Evolutionary conservation across 495 filamentous ascomycete species (phyloP).

Genomic region (Sabuloglossum arenarium): DNA sequence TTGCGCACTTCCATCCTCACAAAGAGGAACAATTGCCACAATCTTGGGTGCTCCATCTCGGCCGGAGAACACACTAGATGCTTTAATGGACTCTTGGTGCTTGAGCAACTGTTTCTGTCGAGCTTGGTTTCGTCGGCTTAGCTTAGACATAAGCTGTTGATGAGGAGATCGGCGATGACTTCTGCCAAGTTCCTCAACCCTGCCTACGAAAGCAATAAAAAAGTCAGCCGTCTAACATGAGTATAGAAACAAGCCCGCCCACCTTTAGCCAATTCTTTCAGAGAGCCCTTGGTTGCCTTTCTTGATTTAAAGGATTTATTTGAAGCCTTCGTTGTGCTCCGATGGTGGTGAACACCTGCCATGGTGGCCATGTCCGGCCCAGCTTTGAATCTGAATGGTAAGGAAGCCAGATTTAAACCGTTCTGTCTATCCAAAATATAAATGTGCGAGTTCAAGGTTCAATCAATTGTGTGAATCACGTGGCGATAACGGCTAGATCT

Average conservation of each 20-base stretch:
- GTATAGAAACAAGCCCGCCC: conserved; percentile 5
- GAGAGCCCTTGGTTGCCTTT: conserved; percentile 67
- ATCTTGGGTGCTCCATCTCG: conserved; percentile 72
- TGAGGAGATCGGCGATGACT: conserved; percentile 68
- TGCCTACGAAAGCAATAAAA: conserved; percentile 22
- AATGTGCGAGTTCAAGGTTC: neutral
- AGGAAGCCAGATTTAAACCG: conserved; percentile 42
- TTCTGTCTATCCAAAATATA: neutral
- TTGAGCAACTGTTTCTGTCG: conserved; percentile 69
- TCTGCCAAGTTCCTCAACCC: conserved; percentile 32
- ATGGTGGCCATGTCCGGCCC: conserved; percentile 45
- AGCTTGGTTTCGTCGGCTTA: conserved; percentile 82
- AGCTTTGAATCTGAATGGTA: conserved; percentile 77
- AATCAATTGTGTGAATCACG: conserved; percentile 1
- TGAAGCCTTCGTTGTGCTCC: conserved; percentile 64
- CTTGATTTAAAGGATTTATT: conserved; percentile 84
- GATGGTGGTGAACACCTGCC: conserved; percentile 55
- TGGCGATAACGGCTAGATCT: neutral
- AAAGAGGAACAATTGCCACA: conserved; percentile 78
- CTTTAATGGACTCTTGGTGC: conserved; percentile 54
- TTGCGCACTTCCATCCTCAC: conserved; percentile 41
- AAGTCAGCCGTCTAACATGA: conserved; percentile 1
- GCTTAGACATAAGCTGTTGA: conserved; percentile 91
- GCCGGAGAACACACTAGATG: conserved; percentile 60
- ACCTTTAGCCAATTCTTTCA: conserved; percentile 75